phyloP scores from a whole-genome alignment of 495 filamentous ascomycete genomes.

The Neurospora tetraspora region DNA sequence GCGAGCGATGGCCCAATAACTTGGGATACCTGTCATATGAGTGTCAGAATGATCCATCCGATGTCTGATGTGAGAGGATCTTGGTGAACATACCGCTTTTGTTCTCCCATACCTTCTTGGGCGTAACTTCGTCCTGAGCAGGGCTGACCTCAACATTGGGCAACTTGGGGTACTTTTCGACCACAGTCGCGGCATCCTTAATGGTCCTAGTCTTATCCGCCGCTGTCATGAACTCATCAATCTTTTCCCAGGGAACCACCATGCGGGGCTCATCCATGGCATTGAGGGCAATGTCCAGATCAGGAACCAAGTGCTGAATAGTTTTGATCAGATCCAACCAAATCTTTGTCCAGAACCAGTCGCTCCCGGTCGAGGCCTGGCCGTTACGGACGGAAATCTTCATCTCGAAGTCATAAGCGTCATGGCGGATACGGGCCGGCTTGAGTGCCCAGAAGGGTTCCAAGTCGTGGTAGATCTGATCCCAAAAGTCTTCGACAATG shows the following conservation, averaged over 20 bases:
- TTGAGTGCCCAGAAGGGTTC: conserved; percentile 61
- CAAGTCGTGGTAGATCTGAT: conserved; percentile 61
- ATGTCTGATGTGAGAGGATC: not conserved
- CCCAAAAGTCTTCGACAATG: conserved; percentile 61
- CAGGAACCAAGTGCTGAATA: conserved; percentile 51
- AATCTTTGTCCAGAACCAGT: conserved; percentile 55
- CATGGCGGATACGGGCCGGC: conserved; percentile 45
- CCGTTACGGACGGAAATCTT: conserved; percentile 47
- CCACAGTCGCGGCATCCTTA: conserved; percentile 18
- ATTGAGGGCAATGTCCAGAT: conserved; percentile 65
- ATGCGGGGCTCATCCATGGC: conserved; percentile 60
- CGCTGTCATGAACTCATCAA: conserved; percentile 44
- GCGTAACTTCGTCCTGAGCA: conserved; percentile 14
- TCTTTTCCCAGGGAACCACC: conserved; percentile 55
- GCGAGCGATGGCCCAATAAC: conserved; percentile 54
- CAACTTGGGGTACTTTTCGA: conserved; percentile 25
- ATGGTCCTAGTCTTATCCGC: conserved; percentile 42
- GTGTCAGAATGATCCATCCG: conserved; percentile 10
- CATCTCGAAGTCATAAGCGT: conserved; percentile 46
- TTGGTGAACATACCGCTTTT: conserved; percentile 23
- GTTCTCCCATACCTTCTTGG: conserved; percentile 31
- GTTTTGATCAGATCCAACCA: conserved; percentile 47
- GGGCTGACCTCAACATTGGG: conserved; percentile 18
- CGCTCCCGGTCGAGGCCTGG: conserved; percentile 42
- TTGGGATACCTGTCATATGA: conserved; percentile 21